Evolutionary conservation across 1,284 basidiomycete species (phyloP).

Genomic region (Mycena citricolor): DNA sequence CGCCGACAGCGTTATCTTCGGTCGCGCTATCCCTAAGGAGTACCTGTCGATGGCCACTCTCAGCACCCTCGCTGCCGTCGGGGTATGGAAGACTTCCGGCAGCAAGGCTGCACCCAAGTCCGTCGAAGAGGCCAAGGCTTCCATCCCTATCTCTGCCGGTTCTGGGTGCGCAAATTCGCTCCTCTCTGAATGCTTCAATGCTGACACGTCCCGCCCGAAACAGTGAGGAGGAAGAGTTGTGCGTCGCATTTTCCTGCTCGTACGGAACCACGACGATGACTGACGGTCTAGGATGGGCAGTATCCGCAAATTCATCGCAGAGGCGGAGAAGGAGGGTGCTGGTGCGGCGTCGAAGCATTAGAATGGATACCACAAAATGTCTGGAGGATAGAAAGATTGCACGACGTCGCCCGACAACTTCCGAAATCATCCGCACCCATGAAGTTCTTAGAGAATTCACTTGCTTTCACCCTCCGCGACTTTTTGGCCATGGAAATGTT

Average conservation of each 20-base stretch:
- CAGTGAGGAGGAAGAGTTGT: constrained; percentile 75
- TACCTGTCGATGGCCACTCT: constrained; percentile 72
- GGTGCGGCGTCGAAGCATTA: constrained; percentile 39
- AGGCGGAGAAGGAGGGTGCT: constrained; percentile 68
- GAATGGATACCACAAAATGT: no score
- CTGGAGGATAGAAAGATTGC: no score
- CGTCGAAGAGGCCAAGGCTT: constrained; percentile 55
- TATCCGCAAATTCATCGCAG: constrained; percentile 73
- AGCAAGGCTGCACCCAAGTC: constrained; percentile 47
- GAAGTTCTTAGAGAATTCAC: no score
- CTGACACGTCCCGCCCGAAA: constrained; percentile 17
- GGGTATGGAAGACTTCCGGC: constrained; percentile 52
- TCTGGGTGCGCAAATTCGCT: constrained; percentile 61
- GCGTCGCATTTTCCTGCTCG: constrained; percentile 35
- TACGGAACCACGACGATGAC: constrained; percentile 24
- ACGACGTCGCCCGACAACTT: no score
- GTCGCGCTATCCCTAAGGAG: constrained; percentile 75
- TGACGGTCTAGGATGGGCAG: constrained; percentile 52
- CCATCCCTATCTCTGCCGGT: constrained; percentile 59
- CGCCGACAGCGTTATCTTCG: constrained; percentile 58
- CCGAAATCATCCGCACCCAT: no score
- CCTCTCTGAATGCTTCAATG: background rate
- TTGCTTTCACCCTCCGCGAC: no score
- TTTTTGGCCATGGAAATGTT: no score
- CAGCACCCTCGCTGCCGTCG: constrained; percentile 48